Percentiles rank a stretch among this genome's conserved stretches.
Evolutionary conservation across 805 yeast species (phyloP).

Genomic region (Candida berthetii): DNA sequence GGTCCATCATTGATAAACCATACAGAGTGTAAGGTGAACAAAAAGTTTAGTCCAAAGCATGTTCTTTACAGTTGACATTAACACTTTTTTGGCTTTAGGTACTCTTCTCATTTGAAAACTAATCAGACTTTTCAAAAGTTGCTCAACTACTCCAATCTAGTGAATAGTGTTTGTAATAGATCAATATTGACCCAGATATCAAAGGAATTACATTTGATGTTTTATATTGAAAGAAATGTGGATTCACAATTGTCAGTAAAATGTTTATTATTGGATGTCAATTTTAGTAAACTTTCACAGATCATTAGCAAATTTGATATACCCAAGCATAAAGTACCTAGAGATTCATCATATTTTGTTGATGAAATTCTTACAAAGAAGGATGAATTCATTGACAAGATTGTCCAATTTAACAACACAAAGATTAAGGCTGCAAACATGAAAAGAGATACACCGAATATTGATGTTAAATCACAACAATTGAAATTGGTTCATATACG

Average conservation of each 20-base stretch:
- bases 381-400: slow-evolving; percentile 18
- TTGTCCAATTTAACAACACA: background rate
- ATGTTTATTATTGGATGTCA: slow-evolving; percentile 13
- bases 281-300: slow-evolving; percentile 4
- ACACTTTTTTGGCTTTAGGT: slow-evolving; percentile 7
- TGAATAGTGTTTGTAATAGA: slow-evolving; percentile 4
- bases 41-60: slow-evolving; percentile 1
- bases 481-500: slow-evolving; percentile 7
- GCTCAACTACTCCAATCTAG: slow-evolving; percentile 10
- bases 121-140: slow-evolving; percentile 8
- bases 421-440: slow-evolving; percentile 6
- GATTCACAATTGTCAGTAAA: slow-evolving; percentile 6
- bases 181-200: slow-evolving; percentile 9
- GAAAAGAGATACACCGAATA: slow-evolving; percentile 7
- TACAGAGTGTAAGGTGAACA: slow-evolving; percentile 13
- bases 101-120: slow-evolving; percentile 10
- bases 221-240: slow-evolving; percentile 12
- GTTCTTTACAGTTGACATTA: too few species aligned
- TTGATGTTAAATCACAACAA: slow-evolving; percentile 13
- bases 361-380: slow-evolving; percentile 13
- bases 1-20: slow-evolving; percentile 21
- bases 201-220: slow-evolving; percentile 9
- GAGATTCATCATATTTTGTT: slow-evolving; percentile 8
- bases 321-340: background rate
- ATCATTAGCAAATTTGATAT: slow-evolving; percentile 2